Conservation (phyloP, 1,284 basidiomycete species). For the Cutaneotrichosporon sp. region DNA sequence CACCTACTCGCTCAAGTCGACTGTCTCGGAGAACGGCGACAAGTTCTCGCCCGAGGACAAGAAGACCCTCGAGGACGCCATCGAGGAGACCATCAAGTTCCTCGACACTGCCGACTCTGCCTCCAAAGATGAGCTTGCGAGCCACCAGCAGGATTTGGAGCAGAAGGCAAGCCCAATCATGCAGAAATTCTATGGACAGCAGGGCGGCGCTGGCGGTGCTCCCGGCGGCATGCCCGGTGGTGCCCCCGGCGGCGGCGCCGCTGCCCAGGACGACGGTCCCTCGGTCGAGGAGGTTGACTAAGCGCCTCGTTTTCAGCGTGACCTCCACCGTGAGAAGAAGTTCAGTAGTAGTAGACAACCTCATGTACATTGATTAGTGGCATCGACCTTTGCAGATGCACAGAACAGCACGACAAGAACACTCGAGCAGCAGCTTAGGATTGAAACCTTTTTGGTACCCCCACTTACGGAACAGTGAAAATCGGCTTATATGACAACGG, state of each 20-base stretch:
- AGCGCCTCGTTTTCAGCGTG: slow-evolving; percentile 7
- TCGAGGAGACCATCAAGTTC: slow-evolving; percentile 83
- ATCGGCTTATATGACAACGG: too few relatives aligned
- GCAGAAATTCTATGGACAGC: slow-evolving; percentile 63
- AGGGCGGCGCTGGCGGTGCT: slow-evolving; percentile 53
- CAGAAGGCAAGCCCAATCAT: slow-evolving; percentile 76
- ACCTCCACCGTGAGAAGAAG: too few relatives aligned
- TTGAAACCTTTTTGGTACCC: too few relatives aligned
- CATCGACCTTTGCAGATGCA: too few relatives aligned
- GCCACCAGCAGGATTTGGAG: slow-evolving; percentile 93
- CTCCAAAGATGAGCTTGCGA: slow-evolving; percentile 92
- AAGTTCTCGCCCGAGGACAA: slow-evolving; percentile 90
- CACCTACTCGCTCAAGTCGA: slow-evolving; percentile 93
- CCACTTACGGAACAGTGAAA: too few relatives aligned
- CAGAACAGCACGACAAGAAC: too few relatives aligned
- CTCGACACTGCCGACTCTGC: slow-evolving; percentile 76
- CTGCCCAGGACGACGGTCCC: slow-evolving; percentile 54
- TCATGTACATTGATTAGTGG: too few relatives aligned
- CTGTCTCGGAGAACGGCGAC: slow-evolving; percentile 71
- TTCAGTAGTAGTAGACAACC: too few relatives aligned
- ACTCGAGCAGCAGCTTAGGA: too few relatives aligned
- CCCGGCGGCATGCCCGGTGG: slow-evolving; percentile 57
- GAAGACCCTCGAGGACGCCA: slow-evolving; percentile 71
- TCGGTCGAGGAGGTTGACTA: slow-evolving; percentile 58
- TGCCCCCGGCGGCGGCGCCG: slow-evolving; percentile 45